Percentiles rank a stretch among this genome's conserved stretches.
These are phyloP conservation scores for Ophiosphaerella narmari DNA, from an alignment of 2,329 filamentous ascomycete species.

Conservation along the genomic window DNA sequence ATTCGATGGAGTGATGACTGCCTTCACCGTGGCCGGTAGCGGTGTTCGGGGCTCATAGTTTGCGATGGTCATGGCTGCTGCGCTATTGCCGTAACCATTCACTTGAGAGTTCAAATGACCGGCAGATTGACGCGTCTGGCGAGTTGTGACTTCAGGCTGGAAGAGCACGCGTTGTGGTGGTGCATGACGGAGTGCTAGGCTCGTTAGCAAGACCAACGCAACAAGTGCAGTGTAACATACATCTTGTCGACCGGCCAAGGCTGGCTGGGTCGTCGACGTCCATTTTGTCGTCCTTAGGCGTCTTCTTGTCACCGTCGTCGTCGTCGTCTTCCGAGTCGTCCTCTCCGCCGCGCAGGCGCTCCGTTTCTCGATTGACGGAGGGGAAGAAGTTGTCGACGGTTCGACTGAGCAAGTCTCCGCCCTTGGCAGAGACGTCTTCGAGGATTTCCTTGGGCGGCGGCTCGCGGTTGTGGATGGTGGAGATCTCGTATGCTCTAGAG, in stretches of 20 bases:
- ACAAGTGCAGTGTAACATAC: conserved; percentile 16
- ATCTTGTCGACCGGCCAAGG: conserved; percentile 40
- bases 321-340: conserved; percentile 57
- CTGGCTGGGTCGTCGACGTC: conserved; percentile 51
- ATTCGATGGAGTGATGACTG: conserved; percentile 75
- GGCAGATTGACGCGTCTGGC: conserved; percentile 63
- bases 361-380: conserved; percentile 54
- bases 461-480: conserved; percentile 74
- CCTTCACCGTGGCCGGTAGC: conserved; percentile 69
- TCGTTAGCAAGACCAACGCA: conserved; percentile 32
- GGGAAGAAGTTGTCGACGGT: conserved; percentile 75
- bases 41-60: conserved; percentile 70
- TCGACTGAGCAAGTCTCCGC: conserved; percentile 75
- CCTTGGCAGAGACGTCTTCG: conserved; percentile 79
- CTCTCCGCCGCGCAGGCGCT: conserved; percentile 57
- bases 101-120: conserved; percentile 51
- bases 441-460: conserved; percentile 87
- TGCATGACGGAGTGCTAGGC: conserved; percentile 69
- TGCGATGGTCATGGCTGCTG: conserved; percentile 62
- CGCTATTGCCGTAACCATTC: conserved; percentile 45
- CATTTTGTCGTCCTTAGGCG: conserved; percentile 58
- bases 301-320: conserved; percentile 51
- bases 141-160: conserved; percentile 74
- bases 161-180: conserved; percentile 84
- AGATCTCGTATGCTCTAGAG: conserved; percentile 76